Conservation (phyloP, 176 grass and related monocot species). For the Cocos nucifera region DNA sequence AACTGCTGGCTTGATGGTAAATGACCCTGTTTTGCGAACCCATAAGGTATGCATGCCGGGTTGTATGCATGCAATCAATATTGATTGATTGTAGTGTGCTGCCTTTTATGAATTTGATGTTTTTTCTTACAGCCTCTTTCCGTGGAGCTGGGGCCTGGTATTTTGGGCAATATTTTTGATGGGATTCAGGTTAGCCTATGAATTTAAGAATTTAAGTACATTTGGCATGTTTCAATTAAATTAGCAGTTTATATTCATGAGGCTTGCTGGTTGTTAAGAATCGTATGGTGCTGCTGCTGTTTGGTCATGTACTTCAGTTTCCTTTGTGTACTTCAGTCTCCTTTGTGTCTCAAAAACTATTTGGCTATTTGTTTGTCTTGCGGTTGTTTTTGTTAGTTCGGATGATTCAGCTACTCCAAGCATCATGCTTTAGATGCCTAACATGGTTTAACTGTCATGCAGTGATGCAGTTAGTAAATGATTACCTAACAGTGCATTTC, state of each 20-base stretch:
- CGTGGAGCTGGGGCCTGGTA: slow-evolving; percentile 70
- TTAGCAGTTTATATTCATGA: too few relatives aligned
- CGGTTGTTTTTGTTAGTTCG: background rate
- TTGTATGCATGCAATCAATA: background rate
- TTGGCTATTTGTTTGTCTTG: too few relatives aligned
- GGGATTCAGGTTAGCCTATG: slow-evolving; percentile 60
- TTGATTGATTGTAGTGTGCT: background rate
- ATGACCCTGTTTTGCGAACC: slow-evolving; percentile 70
- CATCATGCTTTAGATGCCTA: too few relatives aligned
- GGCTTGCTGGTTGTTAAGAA: too few relatives aligned
- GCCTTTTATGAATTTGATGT: background rate
- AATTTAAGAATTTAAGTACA: background rate
- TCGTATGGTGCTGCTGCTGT: too few relatives aligned
- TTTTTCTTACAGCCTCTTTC: slow-evolving; percentile 58
- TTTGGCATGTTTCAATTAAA: background rate
- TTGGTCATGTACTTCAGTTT: too few relatives aligned
- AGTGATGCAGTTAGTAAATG: background rate
- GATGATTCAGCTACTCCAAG: slow-evolving; percentile 3
- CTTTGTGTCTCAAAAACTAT: too few relatives aligned
- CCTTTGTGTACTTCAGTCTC: too few relatives aligned
- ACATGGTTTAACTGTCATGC: background rate
- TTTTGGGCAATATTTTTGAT: slow-evolving; percentile 94
- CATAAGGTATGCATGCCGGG: slow-evolving; percentile 30
- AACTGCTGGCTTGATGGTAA: slow-evolving; percentile 78
- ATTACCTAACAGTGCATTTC: background rate